These are phyloP conservation scores for Bruguiera hainesii DNA, from an alignment of 441 rosid genomes.

Conservation along the genomic window DNA sequence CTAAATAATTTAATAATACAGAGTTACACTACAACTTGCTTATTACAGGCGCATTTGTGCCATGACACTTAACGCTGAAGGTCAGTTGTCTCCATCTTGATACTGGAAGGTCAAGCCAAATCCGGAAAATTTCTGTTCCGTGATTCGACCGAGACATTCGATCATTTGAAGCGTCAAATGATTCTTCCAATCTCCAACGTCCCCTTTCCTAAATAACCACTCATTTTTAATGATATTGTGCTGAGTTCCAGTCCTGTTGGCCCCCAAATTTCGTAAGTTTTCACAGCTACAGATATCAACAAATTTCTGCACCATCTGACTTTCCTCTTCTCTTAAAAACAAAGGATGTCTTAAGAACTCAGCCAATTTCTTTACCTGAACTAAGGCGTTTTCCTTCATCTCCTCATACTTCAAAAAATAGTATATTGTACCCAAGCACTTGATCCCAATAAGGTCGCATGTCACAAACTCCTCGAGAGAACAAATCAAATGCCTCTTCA, in stretches of 20 bases:
- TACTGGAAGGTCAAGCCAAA: background rate
- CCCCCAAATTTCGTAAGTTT: background rate
- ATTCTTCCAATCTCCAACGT: background rate
- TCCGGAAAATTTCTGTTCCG: background rate
- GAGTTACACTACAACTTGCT: too few relatives aligned
- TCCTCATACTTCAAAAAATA: constrained; percentile 1
- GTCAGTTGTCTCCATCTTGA: too few relatives aligned
- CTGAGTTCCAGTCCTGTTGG: background rate
- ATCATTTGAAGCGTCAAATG: background rate
- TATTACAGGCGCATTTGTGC: too few relatives aligned
- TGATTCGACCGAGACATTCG: background rate
- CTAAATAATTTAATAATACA: too few relatives aligned
- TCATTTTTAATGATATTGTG: background rate
- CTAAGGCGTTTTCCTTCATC: background rate
- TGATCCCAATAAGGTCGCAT: constrained; percentile 6
- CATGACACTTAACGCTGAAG: too few relatives aligned
- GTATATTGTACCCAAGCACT: background rate
- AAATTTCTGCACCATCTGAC: background rate
- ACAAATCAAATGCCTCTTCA: background rate
- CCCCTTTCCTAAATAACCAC: background rate
- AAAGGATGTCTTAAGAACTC: background rate
- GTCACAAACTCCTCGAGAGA: background rate
- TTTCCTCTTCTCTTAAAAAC: background rate
- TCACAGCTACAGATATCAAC: background rate
- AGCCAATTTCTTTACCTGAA: constrained; percentile 4